A percentile compares a stretch with the other conserved stretches of the same genome.
Evolutionary conservation across 192 early-diverging fungal genomes (phyloP).

Genomic region (Podila minutissima): DNA sequence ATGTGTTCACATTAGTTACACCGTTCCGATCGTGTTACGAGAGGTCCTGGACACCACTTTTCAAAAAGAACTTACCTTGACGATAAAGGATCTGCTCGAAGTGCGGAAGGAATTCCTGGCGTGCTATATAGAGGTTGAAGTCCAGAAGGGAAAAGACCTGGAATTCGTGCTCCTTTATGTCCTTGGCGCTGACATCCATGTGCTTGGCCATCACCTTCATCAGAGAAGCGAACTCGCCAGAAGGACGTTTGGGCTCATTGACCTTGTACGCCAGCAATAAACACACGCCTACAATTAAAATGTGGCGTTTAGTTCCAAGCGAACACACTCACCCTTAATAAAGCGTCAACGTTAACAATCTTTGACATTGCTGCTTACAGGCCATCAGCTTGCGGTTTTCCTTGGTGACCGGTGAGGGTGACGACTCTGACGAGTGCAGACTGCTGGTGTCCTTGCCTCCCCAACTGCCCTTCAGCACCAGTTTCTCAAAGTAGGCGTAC

Average conservation of each 20-base stretch:
- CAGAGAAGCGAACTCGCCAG: slow-evolving; percentile 64
- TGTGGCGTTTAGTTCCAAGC: slow-evolving; percentile 51
- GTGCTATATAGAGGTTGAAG: slow-evolving; percentile 89
- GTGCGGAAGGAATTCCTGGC: slow-evolving; percentile 92
- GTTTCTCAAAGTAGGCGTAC: slow-evolving; percentile 97
- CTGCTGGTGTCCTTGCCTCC: slow-evolving; percentile 15
- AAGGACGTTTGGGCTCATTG: slow-evolving; percentile 83
- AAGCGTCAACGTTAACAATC: not conserved
- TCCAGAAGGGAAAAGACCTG: slow-evolving; percentile 89
- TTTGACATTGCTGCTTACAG: slow-evolving; percentile 13
- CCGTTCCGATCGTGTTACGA: no score
- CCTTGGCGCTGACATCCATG: slow-evolving; percentile 78
- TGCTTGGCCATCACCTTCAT: slow-evolving; percentile 75
- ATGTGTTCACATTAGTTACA: no score
- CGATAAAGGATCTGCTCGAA: slow-evolving; percentile 83
- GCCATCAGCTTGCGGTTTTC: slow-evolving; percentile 38
- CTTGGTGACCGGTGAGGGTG: slow-evolving; percentile 22
- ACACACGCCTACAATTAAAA: slow-evolving; percentile 76
- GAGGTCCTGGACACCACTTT: not conserved
- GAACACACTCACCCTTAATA: not conserved
- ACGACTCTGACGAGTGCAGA: slow-evolving; percentile 15
- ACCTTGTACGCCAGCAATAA: slow-evolving; percentile 86
- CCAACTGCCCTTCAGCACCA: slow-evolving; percentile 78
- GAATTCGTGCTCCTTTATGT: slow-evolving; percentile 91
- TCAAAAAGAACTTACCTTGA: slow-evolving; percentile 53